Base-by-base conservation (phyloP, 1,284 basidiomycete species). In the Leccinum solheimii region DNA sequence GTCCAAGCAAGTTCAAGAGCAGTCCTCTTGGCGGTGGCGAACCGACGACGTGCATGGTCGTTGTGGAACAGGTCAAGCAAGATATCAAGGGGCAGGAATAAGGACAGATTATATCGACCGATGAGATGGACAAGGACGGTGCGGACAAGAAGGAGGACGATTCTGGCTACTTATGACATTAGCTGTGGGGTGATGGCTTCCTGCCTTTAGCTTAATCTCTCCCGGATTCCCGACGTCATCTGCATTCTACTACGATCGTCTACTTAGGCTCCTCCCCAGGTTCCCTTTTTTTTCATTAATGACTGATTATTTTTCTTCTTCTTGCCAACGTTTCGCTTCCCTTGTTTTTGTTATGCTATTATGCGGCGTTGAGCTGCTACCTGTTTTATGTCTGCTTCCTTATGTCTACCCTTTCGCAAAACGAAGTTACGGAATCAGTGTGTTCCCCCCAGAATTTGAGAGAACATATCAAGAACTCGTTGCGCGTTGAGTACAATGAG, bases 1-100 rank as follows among this genome's bases (percentile, higher is more conserved):
- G 86, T 81, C n/a, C 77, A 75, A 58, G 64, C 63, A 78, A 81
- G 66, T 90, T 90, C 75, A 90, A 90, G 83, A 90, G 88, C 69
- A 88, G 83, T 69, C 87, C 86, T 52, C 69, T 82, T 26, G 80
- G 76, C 34, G 80, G 78, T 16, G 77, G 72, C n/a, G 77, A 81
- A 58, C 68, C 48, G 23, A 13, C 23, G 51, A 70, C 64, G 6
- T 80, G 80, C 2, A 71, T 80, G 6, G 77, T 81, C 11, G 75
- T 78, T 32, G 80, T 78, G 16, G 79, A 79, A 68, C 69, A 74
- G 61, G 74, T 81, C 13, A 79, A 72, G 64, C 70, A 72, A 64
- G 69, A 69, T 57, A 62, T 65, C 69, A 64, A 64, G 45, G 70
- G 45, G 36, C 57, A 48, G 27, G 69, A 62, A 50, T 58, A 48